A percentile compares a stretch with the other conserved stretches of the same genome.
Evolutionary conservation across 2,329 filamentous ascomycete genomes (phyloP).

Genomic region (Bipolaris victoriae): DNA sequence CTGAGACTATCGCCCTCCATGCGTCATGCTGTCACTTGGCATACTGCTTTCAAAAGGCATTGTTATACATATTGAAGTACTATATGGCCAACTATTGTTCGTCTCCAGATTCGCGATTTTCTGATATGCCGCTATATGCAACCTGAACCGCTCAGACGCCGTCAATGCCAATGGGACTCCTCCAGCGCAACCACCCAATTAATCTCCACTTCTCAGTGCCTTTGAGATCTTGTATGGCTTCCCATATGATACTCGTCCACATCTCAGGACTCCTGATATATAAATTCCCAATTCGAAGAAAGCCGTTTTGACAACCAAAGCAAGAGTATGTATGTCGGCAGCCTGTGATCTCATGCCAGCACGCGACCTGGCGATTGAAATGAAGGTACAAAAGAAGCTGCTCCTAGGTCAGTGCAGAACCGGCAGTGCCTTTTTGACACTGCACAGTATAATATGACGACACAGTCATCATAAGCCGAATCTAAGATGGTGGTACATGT

Average conservation of each 20-base stretch:
- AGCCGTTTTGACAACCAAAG: conserved; percentile 8
- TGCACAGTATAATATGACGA: conserved; percentile 1
- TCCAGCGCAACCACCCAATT: conserved; percentile 3
- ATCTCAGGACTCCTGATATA: not conserved
- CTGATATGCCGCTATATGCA: conserved; percentile 30
- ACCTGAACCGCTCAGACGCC: conserved; percentile 35
- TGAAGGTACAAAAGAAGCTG: conserved; percentile 10
- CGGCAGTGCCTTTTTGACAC: conserved; percentile 17
- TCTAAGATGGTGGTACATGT: conserved; percentile 2
- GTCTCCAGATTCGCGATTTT: conserved; percentile 20
- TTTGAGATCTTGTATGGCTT: not conserved
- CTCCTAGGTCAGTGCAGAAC: conserved; percentile 23
- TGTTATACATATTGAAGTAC: not conserved
- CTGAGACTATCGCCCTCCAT: not conserved
- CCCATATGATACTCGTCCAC: not conserved
- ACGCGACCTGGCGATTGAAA: conserved; percentile 34
- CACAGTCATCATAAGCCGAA: not conserved
- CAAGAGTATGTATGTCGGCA: conserved; percentile 11
- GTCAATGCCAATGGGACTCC: conserved; percentile 30
- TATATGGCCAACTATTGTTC: not conserved
- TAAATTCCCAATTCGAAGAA: conserved; percentile 7
- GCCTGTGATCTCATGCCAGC: conserved; percentile 41
- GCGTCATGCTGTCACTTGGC: not conserved
- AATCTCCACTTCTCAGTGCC: not conserved
- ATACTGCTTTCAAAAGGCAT: not conserved